These are phyloP conservation scores for Quercus tomentella DNA, from an alignment of 331 rosid species.

Conservation along the genomic window DNA sequence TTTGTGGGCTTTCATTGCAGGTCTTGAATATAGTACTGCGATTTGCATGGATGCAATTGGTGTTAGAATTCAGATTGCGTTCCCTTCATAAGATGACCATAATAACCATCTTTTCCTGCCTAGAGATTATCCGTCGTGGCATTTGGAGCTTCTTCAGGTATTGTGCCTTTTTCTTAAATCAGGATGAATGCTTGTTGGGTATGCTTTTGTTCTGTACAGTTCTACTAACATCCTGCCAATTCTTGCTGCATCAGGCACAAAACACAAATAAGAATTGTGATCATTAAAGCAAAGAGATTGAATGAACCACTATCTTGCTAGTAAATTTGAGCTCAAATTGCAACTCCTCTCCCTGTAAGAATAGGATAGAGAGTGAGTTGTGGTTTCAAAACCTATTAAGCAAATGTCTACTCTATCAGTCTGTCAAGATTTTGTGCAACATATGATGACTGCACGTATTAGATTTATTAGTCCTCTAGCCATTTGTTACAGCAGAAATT, in stretches of 20 bases:
- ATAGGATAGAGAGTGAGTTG: too few species aligned
- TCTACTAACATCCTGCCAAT: background rate
- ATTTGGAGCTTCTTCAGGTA: constrained; percentile 83
- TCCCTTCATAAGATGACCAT: constrained; percentile 42
- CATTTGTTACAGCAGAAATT: too few species aligned
- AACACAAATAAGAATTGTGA: background rate
- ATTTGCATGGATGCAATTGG: constrained; percentile 57
- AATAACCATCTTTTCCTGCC: constrained; percentile 35
- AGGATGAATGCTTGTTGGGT: background rate
- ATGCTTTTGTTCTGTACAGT: background rate
- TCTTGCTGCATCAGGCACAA: background rate
- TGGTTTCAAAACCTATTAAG: too few species aligned
- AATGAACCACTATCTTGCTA: background rate
- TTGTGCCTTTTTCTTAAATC: background rate
- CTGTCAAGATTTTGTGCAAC: too few species aligned
- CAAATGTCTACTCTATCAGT: background rate
- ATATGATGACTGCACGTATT: too few species aligned
- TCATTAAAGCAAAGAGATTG: background rate
- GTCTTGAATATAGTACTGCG: constrained; percentile 41
- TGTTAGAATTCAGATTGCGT: constrained; percentile 43
- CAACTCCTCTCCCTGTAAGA: too few species aligned
- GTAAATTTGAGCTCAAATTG: too few species aligned
- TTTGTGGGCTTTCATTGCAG: constrained; percentile 28
- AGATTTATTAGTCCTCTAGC: too few species aligned
- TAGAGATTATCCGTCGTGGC: constrained; percentile 65